Conservation (phyloP, 345 rosid genomes). For the Raphanus sativus region DNA sequence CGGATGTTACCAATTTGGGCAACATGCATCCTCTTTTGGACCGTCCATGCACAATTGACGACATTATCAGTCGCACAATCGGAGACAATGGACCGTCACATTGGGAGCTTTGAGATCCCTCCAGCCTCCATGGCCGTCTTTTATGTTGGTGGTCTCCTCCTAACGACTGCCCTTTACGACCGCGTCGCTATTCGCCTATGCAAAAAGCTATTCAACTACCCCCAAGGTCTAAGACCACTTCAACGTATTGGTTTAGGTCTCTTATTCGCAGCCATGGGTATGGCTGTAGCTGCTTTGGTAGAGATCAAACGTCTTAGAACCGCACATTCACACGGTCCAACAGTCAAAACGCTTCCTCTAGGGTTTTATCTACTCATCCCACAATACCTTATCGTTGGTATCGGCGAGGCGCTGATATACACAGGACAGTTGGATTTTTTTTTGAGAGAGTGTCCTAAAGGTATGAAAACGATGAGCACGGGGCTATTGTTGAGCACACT, state of each 20-base stretch:
- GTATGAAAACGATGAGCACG: constrained; percentile 97
- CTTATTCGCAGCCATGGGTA: constrained; percentile 53
- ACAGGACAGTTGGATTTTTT: constrained; percentile 89
- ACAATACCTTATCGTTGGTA: constrained; percentile 76
- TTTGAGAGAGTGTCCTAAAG: constrained; percentile 92
- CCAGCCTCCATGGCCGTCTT: constrained; percentile 72
- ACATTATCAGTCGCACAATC: constrained; percentile 95
- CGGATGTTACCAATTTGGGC: constrained; percentile 96
- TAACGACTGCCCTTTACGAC: constrained; percentile 82
- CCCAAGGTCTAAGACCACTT: constrained; percentile 77
- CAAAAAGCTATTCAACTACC: constrained; percentile 53
- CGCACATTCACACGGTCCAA: constrained; percentile 46
- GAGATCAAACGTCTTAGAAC: constrained; percentile 62
- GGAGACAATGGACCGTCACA: constrained; percentile 82
- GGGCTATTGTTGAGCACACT: constrained; percentile 87
- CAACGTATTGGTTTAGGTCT: constrained; percentile 83
- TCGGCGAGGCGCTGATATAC: constrained; percentile 88
- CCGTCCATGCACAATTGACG: constrained; percentile 91
- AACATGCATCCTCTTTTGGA: constrained; percentile 89
- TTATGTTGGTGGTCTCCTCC: constrained; percentile 79
- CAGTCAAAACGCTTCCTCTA: constrained; percentile 53
- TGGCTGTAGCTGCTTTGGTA: constrained; percentile 68
- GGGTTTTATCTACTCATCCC: constrained; percentile 82
- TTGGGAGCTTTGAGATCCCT: constrained; percentile 80
- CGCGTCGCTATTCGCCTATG: constrained; percentile 54